Percentiles rank a stretch among this genome's conserved stretches.
Evolutionary conservation across 805 yeast genomes (phyloP).

Genomic region (Ogataea nonfermentans): DNA sequence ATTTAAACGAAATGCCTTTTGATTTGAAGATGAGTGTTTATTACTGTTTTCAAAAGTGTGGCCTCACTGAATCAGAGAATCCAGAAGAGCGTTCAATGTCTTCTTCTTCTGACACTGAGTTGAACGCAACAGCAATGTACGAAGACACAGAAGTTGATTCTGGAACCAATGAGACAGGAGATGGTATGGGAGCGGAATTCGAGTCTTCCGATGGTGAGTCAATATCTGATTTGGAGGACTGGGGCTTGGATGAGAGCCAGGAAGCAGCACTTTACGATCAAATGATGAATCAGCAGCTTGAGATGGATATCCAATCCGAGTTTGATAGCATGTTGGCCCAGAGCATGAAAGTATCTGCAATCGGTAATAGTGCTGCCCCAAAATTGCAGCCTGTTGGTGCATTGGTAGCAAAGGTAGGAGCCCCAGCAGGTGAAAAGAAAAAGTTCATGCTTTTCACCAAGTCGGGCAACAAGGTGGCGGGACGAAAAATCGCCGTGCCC

Average conservation of each 20-base stretch:
- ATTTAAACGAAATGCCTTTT: conserved; percentile 23
- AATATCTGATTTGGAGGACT: conserved; percentile 25
- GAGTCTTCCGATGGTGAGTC: conserved; percentile 21
- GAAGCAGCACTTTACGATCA: conserved; percentile 27
- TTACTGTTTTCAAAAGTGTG: no score
- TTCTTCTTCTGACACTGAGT: no score
- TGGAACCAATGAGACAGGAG: conserved; percentile 21
- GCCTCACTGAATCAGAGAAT: no score
- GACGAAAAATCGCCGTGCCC: conserved; percentile 51
- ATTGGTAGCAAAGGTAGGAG: background rate
- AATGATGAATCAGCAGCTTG: conserved; percentile 30
- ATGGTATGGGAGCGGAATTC: conserved; percentile 2
- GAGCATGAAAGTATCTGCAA: conserved; percentile 33
- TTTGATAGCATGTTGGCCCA: conserved; percentile 52
- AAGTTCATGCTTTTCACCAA: conserved; percentile 54
- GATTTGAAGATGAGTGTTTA: no score
- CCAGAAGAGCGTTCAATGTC: no score
- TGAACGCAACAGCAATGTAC: no score
- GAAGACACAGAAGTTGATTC: background rate
- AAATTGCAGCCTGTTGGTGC: background rate
- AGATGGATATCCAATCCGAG: conserved; percentile 48
- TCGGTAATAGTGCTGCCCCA: background rate
- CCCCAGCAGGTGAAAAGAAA: conserved; percentile 2
- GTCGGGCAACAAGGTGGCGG: conserved; percentile 45
- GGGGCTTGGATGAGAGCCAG: conserved; percentile 23